A percentile compares a stretch with the other conserved stretches of the same genome.
Conservation (phyloP, 257 asterid genomes). For the Cruciata laevipes region DNA sequence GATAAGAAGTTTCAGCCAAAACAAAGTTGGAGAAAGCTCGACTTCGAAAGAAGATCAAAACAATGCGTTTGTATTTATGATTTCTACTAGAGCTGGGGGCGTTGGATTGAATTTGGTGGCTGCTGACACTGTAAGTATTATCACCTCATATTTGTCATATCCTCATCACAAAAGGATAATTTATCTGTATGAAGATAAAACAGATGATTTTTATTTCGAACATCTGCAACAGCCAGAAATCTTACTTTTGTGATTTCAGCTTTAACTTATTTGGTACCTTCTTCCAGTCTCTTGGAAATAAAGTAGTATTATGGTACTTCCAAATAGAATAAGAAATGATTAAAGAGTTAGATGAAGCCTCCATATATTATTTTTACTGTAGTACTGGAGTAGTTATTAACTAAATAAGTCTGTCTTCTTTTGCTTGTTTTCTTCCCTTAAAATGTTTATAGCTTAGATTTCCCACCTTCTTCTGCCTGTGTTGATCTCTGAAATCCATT, state of each 20-base stretch:
- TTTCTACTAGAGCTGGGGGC: constrained; percentile 98
- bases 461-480: background rate
- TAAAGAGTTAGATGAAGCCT: background rate
- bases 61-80: constrained; percentile 69
- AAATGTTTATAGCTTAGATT: background rate
- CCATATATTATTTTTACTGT: background rate
- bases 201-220: background rate
- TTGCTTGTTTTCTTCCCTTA: background rate
- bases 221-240: background rate
- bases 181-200: background rate
- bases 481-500: background rate
- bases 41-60: constrained; percentile 24
- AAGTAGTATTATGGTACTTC: background rate
- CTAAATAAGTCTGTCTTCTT: background rate
- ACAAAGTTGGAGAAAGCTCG: constrained; percentile 23
- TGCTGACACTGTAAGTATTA: constrained; percentile 81
- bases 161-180: background rate
- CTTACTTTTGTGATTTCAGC: background rate
- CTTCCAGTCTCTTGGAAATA: background rate
- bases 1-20: constrained; percentile 77
- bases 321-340: background rate
- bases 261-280: background rate
- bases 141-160: background rate
- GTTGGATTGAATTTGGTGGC: constrained; percentile 95
- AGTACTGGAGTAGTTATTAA: background rate